Evolutionary conservation across 73 alveolate species (phyloP).

Genomic region (Uronychia setigera): DNA sequence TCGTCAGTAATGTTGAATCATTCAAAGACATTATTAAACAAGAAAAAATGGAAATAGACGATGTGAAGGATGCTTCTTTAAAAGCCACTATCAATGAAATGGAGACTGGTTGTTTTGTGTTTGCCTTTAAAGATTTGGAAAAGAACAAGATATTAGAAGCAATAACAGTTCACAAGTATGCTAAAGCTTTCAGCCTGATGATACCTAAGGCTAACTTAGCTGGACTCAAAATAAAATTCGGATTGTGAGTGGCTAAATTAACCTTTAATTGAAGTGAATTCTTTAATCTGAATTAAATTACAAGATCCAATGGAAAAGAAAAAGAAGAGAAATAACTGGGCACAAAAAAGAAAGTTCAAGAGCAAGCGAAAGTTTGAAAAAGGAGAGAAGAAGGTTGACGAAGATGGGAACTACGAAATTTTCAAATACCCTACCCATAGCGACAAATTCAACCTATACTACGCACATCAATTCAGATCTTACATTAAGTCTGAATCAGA

Average conservation of each 20-base stretch:
- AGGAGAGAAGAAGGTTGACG: not conserved
- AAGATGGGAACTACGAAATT: not conserved
- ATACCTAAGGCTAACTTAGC: too few species aligned
- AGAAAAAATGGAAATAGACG: constrained; percentile 54
- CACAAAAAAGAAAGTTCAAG: not conserved
- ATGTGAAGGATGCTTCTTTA: constrained; percentile 49
- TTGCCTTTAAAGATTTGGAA: constrained; percentile 71
- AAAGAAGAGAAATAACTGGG: not conserved
- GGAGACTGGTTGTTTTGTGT: constrained; percentile 74
- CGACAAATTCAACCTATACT: not conserved
- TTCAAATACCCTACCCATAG: not conserved
- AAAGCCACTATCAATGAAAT: constrained; percentile 43
- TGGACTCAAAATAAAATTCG: too few species aligned
- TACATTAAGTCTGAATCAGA: constrained; percentile 24
- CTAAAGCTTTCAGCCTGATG: too few species aligned
- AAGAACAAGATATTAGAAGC: too few species aligned
- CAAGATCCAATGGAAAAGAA: not conserved
- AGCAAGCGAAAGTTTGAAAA: not conserved
- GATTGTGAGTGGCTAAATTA: too few species aligned
- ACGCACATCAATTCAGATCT: not conserved
- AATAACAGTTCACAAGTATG: too few species aligned
- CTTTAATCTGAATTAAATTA: too few species aligned
- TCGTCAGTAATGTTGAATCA: constrained; percentile 48
- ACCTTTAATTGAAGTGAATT: too few species aligned
- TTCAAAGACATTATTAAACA: constrained; percentile 52